Evolutionary conservation across 208 protist species (phyloP).

Genomic region (Acanthamoeba polyphaga): DNA sequence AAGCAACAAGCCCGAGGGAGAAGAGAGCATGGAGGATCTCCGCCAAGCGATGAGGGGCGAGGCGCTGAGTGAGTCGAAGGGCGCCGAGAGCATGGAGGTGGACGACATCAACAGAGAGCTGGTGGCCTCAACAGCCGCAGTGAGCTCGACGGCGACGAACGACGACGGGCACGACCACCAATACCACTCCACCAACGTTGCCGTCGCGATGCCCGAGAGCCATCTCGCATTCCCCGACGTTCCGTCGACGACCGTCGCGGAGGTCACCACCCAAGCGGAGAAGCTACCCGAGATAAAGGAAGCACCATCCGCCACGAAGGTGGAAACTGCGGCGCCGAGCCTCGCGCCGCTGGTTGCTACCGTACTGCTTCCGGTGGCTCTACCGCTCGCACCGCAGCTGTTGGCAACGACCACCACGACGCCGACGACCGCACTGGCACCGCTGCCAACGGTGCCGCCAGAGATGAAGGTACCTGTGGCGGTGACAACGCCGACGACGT

Average conservation of each 20-base stretch:
- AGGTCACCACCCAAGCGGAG: no score
- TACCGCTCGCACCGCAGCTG: neutral
- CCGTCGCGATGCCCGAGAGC: neutral
- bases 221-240: neutral
- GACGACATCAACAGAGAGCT: conserved; percentile 24
- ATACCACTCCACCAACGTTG: neutral
- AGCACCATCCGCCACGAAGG: neutral
- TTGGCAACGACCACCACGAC: neutral
- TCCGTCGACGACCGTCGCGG: neutral
- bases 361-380: neutral
- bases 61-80: neutral
- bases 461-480: no score
- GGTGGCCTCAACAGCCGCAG: neutral
- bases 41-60: neutral
- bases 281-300: neutral
- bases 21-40: neutral
- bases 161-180: neutral
- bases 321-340: neutral
- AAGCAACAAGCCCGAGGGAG: neutral
- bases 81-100: conserved; percentile 11
- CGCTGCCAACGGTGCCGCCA: neutral
- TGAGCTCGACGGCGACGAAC: neutral
- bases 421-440: neutral
- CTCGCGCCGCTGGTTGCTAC: neutral
- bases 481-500: neutral